These are phyloP conservation scores for Dothiorella sarmentorum DNA, from an alignment of 2,329 filamentous ascomycete species.

Conservation along the genomic window DNA sequence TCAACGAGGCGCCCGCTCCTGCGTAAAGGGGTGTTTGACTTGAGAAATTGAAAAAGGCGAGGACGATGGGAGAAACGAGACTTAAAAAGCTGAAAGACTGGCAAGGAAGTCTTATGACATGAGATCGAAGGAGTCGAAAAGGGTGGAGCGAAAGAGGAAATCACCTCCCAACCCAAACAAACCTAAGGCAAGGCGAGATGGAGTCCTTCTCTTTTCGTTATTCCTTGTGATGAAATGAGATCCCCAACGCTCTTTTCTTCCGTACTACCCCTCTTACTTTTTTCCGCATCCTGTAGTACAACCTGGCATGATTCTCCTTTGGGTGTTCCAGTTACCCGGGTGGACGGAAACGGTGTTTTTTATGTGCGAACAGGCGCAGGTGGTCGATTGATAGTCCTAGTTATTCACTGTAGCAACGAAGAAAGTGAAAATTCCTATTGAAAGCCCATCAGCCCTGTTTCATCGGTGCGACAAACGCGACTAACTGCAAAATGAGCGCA, in stretches of 20 bases:
- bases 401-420: not conserved
- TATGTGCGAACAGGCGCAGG: not conserved
- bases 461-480: not conserved
- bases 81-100: not conserved
- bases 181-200: not conserved
- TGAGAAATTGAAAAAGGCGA: not conserved
- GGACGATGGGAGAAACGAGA: not conserved
- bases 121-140: not conserved
- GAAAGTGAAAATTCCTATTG: slow-evolving; percentile 3
- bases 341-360: not conserved
- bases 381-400: slow-evolving; percentile 5
- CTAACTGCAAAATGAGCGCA: not conserved
- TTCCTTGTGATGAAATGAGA: not conserved
- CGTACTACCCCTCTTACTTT: not conserved
- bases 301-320: slow-evolving; percentile 8
- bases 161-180: too few relatives aligned
- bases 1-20: slow-evolving; percentile 31
- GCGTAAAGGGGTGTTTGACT: not conserved
- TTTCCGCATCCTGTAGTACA: slow-evolving; percentile 1
- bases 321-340: not conserved
- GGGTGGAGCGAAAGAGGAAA: too few relatives aligned
- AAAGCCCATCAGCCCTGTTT: not conserved
- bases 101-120: not conserved
- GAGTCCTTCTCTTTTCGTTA: not conserved
- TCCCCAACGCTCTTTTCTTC: not conserved